These are phyloP conservation scores for Candida jianshihensis DNA, from an alignment of 805 yeast genomes.

Conservation along the genomic window DNA sequence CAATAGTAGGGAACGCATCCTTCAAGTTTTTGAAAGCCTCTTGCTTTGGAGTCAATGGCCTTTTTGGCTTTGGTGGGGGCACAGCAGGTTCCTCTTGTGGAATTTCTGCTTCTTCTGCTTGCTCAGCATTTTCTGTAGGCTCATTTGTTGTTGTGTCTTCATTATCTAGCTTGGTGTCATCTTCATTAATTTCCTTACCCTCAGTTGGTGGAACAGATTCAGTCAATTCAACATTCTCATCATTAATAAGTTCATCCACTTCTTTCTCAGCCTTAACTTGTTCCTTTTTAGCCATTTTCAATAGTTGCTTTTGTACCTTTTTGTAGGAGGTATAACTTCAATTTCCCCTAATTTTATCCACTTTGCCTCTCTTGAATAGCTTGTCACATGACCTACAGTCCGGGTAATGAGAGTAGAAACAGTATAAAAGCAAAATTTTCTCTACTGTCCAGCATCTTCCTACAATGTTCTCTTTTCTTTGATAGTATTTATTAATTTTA, in stretches of 20 bases:
- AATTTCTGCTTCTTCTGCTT: constrained; percentile 4
- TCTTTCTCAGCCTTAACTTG: not conserved
- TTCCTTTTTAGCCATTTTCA: constrained; percentile 8
- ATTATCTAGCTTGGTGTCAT: too few relatives aligned
- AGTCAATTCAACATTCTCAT: not conserved
- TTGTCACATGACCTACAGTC: too few relatives aligned
- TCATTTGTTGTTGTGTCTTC: too few relatives aligned
- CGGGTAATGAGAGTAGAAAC: too few relatives aligned
- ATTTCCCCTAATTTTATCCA: not conserved
- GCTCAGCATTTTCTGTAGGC: not conserved
- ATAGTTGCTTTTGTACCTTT: not conserved
- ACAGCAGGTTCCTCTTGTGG: constrained; percentile 9
- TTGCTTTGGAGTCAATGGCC: constrained; percentile 58
- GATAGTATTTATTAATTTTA: constrained; percentile 19
- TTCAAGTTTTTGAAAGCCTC: constrained; percentile 51
- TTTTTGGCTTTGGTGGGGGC: constrained; percentile 44
- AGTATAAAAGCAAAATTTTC: not conserved
- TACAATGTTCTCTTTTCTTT: constrained; percentile 16
- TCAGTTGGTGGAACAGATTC: not conserved
- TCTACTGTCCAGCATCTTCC: not conserved
- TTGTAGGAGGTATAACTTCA: not conserved
- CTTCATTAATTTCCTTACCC: too few relatives aligned
- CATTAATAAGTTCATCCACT: too few relatives aligned
- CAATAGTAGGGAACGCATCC: constrained; percentile 83
- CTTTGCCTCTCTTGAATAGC: too few relatives aligned